Percentiles rank a stretch among this genome's conserved stretches.
These are phyloP conservation scores for Neolentinus lepideus DNA, from an alignment of 1,284 basidiomycete species.

Conservation along the genomic window DNA sequence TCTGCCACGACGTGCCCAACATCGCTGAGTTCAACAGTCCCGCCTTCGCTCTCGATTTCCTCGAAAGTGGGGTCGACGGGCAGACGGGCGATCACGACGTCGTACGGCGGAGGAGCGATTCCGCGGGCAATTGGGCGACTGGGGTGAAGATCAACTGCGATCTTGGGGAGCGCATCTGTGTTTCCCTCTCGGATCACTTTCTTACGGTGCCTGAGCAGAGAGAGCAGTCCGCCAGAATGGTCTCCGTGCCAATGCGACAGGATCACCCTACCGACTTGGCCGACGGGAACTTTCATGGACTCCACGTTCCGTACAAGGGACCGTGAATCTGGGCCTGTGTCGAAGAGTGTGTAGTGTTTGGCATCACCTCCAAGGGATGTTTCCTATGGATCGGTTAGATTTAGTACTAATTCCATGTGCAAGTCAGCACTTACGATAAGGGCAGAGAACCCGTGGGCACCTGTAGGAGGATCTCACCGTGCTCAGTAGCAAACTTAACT, in stretches of 20 bases:
- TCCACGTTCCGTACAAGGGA: constrained; percentile 65
- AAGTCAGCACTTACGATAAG: constrained; percentile 48
- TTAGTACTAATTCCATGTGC: neutral
- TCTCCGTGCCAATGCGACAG: constrained; percentile 83
- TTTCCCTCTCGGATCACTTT: neutral
- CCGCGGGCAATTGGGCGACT: constrained; percentile 68
- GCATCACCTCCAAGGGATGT: constrained; percentile 38
- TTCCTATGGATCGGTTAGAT: constrained; percentile 31
- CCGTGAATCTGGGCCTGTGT: constrained; percentile 72
- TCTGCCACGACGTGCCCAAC: constrained; percentile 59
- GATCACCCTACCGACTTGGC: constrained; percentile 54
- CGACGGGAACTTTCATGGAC: constrained; percentile 49
- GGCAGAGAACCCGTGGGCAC: constrained; percentile 77
- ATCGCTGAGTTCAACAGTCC: constrained; percentile 43
- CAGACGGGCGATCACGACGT: constrained; percentile 51
- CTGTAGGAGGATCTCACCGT: constrained; percentile 24
- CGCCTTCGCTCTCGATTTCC: constrained; percentile 50
- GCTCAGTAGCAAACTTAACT: neutral
- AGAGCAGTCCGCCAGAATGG: constrained; percentile 69
- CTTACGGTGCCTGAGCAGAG: constrained; percentile 45
- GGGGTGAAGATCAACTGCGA: constrained; percentile 68
- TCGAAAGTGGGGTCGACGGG: constrained; percentile 67
- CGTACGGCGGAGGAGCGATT: constrained; percentile 55
- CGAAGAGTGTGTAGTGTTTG: constrained; percentile 59
- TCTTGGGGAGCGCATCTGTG: constrained; percentile 8